A percentile compares a stretch with the other conserved stretches of the same genome.
These are phyloP conservation scores for Didymella keratinophila DNA, from an alignment of 2,329 filamentous ascomycete genomes.

Conservation along the genomic window DNA sequence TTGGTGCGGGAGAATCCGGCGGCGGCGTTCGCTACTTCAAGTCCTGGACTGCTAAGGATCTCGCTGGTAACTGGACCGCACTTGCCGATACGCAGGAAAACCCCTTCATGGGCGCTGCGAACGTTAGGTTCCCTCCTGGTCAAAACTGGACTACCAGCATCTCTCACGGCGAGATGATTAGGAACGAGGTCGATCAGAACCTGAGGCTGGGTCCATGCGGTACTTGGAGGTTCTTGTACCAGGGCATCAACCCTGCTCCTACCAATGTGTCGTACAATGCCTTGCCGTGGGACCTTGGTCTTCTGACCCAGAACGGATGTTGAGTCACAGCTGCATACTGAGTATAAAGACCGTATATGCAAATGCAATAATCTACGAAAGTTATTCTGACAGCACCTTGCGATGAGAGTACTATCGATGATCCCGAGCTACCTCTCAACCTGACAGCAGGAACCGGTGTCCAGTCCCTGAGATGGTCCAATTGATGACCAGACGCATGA, in stretches of 20 bases:
- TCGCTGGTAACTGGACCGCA: conserved; percentile 48
- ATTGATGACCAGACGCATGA: too few species aligned
- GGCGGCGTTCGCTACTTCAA: conserved; percentile 50
- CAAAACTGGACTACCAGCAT: conserved; percentile 51
- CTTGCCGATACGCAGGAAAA: conserved; percentile 49
- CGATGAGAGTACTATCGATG: too few species aligned
- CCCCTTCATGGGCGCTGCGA: conserved; percentile 50
- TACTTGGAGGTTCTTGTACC: conserved; percentile 50
- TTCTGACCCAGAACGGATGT: conserved; percentile 4
- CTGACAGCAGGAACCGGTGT: too few species aligned
- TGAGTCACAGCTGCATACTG: neutral
- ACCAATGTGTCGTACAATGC: neutral
- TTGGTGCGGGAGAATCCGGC: conserved; percentile 40
- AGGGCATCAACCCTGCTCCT: conserved; percentile 36
- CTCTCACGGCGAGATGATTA: conserved; percentile 48
- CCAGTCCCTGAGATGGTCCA: too few species aligned
- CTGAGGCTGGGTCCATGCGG: conserved; percentile 46
- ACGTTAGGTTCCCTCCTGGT: conserved; percentile 47
- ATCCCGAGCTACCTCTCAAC: too few species aligned
- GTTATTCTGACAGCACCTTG: too few species aligned
- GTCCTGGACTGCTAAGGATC: conserved; percentile 48
- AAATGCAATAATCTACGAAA: too few species aligned
- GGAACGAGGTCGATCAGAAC: conserved; percentile 50
- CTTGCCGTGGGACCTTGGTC: conserved; percentile 3
- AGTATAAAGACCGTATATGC: too few species aligned